phyloP scores from a whole-genome alignment of 2,329 filamentous ascomycete genomes.

The Sordariomycetes sp. region DNA sequence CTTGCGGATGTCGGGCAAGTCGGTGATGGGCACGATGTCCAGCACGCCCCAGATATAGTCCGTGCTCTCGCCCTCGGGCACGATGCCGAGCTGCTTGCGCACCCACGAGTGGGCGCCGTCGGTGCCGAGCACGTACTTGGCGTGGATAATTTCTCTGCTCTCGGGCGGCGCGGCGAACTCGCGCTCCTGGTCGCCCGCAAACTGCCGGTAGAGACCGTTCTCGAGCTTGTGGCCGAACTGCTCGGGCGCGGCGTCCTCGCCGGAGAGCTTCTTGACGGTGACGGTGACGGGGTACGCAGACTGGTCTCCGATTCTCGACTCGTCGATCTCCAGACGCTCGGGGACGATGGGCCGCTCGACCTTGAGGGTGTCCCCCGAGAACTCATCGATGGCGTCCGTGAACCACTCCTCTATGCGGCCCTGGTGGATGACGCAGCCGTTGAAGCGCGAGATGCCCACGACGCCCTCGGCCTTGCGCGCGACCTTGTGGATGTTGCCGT shows the following conservation, averaged over 20 bases:
- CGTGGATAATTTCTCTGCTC: constrained; percentile 17
- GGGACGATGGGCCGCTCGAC: constrained; percentile 54
- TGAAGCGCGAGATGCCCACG: constrained; percentile 49
- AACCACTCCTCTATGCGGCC: constrained; percentile 60
- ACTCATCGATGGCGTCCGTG: constrained; percentile 39
- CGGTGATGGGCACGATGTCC: constrained; percentile 23
- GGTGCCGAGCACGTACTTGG: constrained; percentile 54
- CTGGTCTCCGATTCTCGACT: constrained; percentile 33
- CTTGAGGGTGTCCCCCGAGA: constrained; percentile 13
- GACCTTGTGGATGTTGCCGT: constrained; percentile 44
- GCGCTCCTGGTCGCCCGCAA: constrained; percentile 30
- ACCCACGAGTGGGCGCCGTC: constrained; percentile 62
- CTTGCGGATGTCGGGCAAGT: constrained; percentile 47
- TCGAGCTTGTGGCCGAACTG: constrained; percentile 45
- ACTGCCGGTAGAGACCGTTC: constrained; percentile 38
- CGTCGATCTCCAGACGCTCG: constrained; percentile 41
- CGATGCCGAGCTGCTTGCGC: constrained; percentile 37
- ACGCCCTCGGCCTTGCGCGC: constrained; percentile 54
- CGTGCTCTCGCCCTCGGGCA: constrained; percentile 38
- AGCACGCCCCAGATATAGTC: constrained; percentile 37
- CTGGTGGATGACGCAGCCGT: constrained; percentile 59
- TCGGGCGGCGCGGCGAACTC: constrained; percentile 8
- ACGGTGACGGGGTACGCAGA: constrained; percentile 51
- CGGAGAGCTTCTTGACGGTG: constrained; percentile 42
- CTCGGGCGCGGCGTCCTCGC: constrained; percentile 44